Evolutionary conservation across 106 monocot genomes (phyloP).

Genomic region (Acorus calamus): DNA sequence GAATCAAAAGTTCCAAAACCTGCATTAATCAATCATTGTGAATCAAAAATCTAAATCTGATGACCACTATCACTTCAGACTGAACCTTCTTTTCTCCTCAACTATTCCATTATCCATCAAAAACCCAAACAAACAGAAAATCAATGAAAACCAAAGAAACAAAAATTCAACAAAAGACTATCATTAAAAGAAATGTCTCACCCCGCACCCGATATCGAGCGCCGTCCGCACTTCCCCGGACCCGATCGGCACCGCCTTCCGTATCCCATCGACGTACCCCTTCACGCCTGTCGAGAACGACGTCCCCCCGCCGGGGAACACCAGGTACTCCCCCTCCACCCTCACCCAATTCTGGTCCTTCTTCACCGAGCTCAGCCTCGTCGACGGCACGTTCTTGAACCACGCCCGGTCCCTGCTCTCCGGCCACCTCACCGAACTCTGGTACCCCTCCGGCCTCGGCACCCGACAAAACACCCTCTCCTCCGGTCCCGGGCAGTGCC

Average conservation of each 20-base stretch:
- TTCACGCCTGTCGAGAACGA: constrained; percentile 57
- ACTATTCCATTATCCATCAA: no score
- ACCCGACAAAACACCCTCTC: constrained; percentile 37
- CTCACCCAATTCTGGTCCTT: constrained; percentile 69
- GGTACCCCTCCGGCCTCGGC: constrained; percentile 47
- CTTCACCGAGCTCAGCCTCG: constrained; percentile 40
- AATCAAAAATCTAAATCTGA: neutral
- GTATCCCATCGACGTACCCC: constrained; percentile 47
- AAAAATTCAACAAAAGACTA: neutral
- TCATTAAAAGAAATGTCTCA: constrained; percentile 18
- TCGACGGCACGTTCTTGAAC: constrained; percentile 71
- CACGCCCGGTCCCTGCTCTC: constrained; percentile 46
- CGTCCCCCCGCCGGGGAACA: constrained; percentile 87
- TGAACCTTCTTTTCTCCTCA: no score
- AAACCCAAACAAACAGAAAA: no score
- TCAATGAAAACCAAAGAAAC: neutral
- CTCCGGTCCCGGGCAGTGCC: constrained; percentile 55
- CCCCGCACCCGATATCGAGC: constrained; percentile 74
- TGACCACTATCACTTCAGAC: no score
- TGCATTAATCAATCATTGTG: neutral
- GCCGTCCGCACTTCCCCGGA: constrained; percentile 53
- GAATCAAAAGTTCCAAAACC: neutral
- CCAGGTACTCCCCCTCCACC: constrained; percentile 52
- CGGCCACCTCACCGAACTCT: constrained; percentile 43
- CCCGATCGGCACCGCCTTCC: constrained; percentile 40